Conservation (phyloP, 345 rosid species). For the Ceriops decandra region DNA sequence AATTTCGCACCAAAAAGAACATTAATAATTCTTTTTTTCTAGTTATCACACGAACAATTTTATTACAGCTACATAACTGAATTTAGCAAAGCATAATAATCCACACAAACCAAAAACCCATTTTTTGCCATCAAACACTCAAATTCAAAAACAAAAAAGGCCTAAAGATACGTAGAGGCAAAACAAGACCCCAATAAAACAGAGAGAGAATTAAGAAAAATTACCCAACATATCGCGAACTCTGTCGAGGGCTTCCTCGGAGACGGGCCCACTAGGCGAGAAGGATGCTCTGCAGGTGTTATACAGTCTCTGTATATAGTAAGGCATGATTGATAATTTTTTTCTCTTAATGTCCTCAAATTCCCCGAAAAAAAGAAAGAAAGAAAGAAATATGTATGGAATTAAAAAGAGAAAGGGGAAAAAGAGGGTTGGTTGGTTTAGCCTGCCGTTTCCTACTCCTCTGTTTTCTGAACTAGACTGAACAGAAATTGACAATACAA, state of each 20-base stretch:
- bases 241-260: constrained; percentile 73
- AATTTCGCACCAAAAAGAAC: too few relatives aligned
- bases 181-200: neutral
- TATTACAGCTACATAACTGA: too few relatives aligned
- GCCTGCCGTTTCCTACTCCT: too few relatives aligned
- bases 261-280: constrained; percentile 61
- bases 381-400: neutral
- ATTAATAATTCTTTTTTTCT: too few relatives aligned
- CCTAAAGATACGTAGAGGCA: too few relatives aligned
- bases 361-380: neutral
- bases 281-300: constrained; percentile 67
- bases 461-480: too few relatives aligned
- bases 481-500: too few relatives aligned
- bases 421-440: neutral
- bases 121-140: too few relatives aligned
- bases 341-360: neutral
- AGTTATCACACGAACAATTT: too few relatives aligned
- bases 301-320: constrained; percentile 64
- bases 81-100: too few relatives aligned
- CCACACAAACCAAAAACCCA: too few relatives aligned
- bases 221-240: constrained; percentile 69
- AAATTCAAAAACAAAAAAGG: too few relatives aligned
- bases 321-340: neutral
- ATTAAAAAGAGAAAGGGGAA: neutral
- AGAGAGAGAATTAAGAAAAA: neutral